phyloP scores from a whole-genome alignment of 331 rosid genomes.

The Arachis monticola region DNA sequence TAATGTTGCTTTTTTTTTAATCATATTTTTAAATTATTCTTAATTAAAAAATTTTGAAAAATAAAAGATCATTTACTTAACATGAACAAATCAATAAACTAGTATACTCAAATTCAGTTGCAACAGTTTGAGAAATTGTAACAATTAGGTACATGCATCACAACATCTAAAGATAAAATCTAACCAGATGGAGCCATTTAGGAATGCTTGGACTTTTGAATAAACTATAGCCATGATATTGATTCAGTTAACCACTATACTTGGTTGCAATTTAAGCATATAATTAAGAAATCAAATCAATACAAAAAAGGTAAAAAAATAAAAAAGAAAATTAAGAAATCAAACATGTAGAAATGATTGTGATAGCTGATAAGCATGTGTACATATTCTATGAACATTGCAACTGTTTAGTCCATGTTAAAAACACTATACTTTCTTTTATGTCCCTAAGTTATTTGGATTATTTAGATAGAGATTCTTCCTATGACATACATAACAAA shows the following conservation, averaged over 20 bases:
- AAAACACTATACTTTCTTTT: slow-evolving; percentile 32
- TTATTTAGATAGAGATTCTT: slow-evolving; percentile 28
- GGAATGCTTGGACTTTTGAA: background rate
- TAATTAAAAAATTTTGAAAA: too few relatives aligned
- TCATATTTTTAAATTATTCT: too few relatives aligned
- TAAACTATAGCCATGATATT: slow-evolving; percentile 15
- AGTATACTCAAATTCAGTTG: slow-evolving; percentile 10
- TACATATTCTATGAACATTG: slow-evolving; percentile 40
- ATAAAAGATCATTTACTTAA: too few relatives aligned
- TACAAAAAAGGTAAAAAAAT: too few relatives aligned
- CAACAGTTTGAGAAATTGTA: background rate
- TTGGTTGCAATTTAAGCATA: slow-evolving; percentile 24
- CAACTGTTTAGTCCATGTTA: slow-evolving; percentile 33
- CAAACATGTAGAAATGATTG: slow-evolving; percentile 30
- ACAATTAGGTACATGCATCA: slow-evolving; percentile 16
- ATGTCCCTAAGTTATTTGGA: slow-evolving; percentile 47
- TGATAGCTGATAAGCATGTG: background rate
- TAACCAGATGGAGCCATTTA: background rate
- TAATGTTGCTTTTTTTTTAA: too few relatives aligned
- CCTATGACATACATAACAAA: slow-evolving; percentile 36
- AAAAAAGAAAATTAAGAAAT: slow-evolving; percentile 8
- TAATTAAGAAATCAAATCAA: slow-evolving; percentile 23
- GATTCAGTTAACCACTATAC: background rate
- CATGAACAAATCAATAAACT: too few relatives aligned
- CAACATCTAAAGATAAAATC: slow-evolving; percentile 24